A percentile compares a stretch with the other conserved stretches of the same genome.
Evolutionary conservation across 768 basidiomycete genomes (phyloP).

Genomic region (Russula abietina): DNA sequence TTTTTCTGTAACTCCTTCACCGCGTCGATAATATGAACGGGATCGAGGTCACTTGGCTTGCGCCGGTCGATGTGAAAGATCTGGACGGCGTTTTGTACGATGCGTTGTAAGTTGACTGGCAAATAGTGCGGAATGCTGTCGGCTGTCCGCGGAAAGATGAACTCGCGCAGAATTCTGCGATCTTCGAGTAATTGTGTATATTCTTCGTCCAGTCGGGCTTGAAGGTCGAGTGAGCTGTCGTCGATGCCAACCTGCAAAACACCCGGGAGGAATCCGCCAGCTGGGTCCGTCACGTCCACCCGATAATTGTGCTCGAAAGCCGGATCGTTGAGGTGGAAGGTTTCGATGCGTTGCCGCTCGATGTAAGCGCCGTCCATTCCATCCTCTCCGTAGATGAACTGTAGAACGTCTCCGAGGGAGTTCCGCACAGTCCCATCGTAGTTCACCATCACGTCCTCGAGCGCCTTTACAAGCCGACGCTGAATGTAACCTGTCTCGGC

Average conservation of each 20-base stretch:
- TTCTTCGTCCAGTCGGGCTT: conserved; percentile 79
- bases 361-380: conserved; percentile 99
- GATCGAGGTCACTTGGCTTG: conserved; percentile 89
- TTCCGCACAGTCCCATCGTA: conserved; percentile 98
- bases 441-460: conserved; percentile 95
- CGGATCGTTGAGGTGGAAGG: conserved; percentile 71
- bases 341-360: conserved; percentile 91
- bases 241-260: conserved; percentile 85
- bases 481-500: conserved; percentile 99
- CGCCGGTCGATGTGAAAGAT: conserved; percentile 96
- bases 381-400: conserved; percentile 97
- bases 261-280: conserved; percentile 72
- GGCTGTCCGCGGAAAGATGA: conserved; percentile 76
- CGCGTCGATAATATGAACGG: conserved; percentile 75
- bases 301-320: conserved; percentile 89
- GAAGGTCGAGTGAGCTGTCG: conserved; percentile 75
- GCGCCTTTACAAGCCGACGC: conserved; percentile 93
- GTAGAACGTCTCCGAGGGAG: conserved; percentile 91
- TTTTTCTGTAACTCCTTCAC: conserved; percentile 70
- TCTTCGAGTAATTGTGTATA: conserved; percentile 61
- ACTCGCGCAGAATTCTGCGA: conserved; percentile 68
- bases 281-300: conserved; percentile 87
- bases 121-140: conserved; percentile 74
- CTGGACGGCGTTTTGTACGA: conserved; percentile 91
- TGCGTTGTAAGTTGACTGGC: conserved; percentile 92